A percentile compares a stretch with the other conserved stretches of the same genome.
Conservation (phyloP, 1,284 basidiomycete species). For the Xerocomus nothofagi region DNA sequence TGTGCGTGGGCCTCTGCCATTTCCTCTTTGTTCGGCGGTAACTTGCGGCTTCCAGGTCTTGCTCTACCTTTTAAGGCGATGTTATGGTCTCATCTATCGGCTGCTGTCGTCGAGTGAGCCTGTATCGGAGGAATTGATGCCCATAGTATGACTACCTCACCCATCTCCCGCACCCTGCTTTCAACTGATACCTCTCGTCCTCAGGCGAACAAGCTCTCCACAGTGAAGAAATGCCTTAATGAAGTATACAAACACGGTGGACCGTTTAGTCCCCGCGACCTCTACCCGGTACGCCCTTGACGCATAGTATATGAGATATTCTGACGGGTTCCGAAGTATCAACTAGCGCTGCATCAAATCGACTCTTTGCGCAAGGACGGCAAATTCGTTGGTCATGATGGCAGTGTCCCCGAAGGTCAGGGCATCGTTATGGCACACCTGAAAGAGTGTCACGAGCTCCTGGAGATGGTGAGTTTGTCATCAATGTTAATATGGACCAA, state of each 20-base stretch:
- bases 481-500: not conserved
- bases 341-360: slow-evolving; percentile 94
- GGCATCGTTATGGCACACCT: slow-evolving; percentile 96
- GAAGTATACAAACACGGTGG: slow-evolving; percentile 98
- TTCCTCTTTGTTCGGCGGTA: not conserved
- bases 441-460: slow-evolving; percentile 93
- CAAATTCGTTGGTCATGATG: slow-evolving; percentile 85
- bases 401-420: slow-evolving; percentile 91
- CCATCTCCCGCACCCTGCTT: not conserved
- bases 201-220: slow-evolving; percentile 90
- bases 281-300: slow-evolving; percentile 78
- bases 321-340: slow-evolving; percentile 60
- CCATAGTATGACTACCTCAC: slow-evolving; percentile 63
- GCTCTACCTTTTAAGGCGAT: slow-evolving; percentile 89
- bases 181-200: not conserved
- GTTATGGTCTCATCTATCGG: slow-evolving; percentile 95
- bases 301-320: not conserved
- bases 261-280: slow-evolving; percentile 90
- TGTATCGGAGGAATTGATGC: slow-evolving; percentile 98
- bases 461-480: slow-evolving; percentile 74
- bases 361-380: slow-evolving; percentile 92
- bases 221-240: slow-evolving; percentile 94
- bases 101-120: slow-evolving; percentile 97
- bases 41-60: slow-evolving; percentile 60
- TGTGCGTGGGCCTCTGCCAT: slow-evolving; percentile 46